Evolutionary conservation across 2,329 filamentous ascomycete genomes (phyloP).

Genomic region (Trichoderma semiorbis): DNA sequence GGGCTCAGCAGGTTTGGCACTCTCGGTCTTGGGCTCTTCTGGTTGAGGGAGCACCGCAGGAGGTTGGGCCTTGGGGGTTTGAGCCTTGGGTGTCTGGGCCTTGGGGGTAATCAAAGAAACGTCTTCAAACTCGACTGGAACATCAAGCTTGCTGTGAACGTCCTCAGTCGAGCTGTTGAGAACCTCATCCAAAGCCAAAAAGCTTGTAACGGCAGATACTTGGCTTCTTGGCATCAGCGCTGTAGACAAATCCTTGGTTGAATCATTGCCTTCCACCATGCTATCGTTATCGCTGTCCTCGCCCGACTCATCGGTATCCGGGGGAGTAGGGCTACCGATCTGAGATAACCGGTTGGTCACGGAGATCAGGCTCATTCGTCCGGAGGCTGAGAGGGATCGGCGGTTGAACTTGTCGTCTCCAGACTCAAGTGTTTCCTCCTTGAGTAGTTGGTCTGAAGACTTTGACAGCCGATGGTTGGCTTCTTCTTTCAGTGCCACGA

Average conservation of each 20-base stretch:
- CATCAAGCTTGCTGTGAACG: not conserved
- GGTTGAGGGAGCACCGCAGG: not conserved
- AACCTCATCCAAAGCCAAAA: slow-evolving; percentile 4
- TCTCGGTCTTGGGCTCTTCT: not conserved
- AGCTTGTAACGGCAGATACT: not conserved
- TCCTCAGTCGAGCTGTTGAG: not conserved
- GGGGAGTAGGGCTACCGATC: slow-evolving; percentile 52
- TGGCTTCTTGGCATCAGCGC: not conserved
- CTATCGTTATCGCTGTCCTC: slow-evolving; percentile 31
- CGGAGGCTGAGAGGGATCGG: slow-evolving; percentile 4
- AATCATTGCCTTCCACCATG: not conserved
- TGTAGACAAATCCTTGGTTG: not conserved
- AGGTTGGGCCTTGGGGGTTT: not conserved
- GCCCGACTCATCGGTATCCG: slow-evolving; percentile 50
- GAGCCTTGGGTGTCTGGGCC: not conserved
- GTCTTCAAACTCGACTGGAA: not conserved
- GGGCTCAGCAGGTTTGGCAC: not conserved
- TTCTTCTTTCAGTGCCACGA: not conserved
- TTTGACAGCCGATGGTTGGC: not conserved
- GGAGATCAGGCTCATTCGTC: slow-evolving; percentile 36
- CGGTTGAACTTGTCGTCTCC: not conserved
- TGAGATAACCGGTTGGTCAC: slow-evolving; percentile 31
- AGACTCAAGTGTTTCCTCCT: not conserved
- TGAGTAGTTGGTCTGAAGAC: not conserved
- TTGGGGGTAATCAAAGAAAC: slow-evolving; percentile 4